Evolutionary conservation across 2,329 filamentous ascomycete genomes (phyloP), one percentile per base, ranked within the genome.

Genomic region (Aschersonia sp.): DNA sequence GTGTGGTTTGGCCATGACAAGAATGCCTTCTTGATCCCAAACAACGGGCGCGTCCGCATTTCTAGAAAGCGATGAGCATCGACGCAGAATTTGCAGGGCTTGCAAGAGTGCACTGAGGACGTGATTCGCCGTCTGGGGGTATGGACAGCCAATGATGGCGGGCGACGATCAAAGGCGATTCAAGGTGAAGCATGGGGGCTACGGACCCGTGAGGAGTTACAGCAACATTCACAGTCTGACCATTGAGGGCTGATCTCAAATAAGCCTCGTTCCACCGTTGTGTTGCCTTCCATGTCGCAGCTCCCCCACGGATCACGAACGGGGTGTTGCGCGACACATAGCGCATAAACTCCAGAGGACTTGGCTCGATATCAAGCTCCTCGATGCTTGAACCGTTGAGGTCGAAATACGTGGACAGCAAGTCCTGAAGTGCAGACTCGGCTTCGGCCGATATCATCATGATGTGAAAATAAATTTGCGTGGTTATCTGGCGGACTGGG

Each of bases 321-420:
- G 86, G 86, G 1, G 78, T 75, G 59, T 91, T 92, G 38, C 70
- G 73, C 12, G 82, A 74, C 28, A 89, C 84, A 62, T 80, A 83
- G 56, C 84, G 77, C 79, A 89, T 84, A 60, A 91, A 91, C 58
- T 89, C 82, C 5, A 92, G 73, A 0, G 86, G 76, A 31, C 80
- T 85, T 4, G 86, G 86, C 45, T 82, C 77, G 42, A 75, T 69
- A 10, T 68, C 43, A 3, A 89, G 70, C 54, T 80, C 78, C 44
- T 84, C 75, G 49, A 89, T 69, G 12, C 58, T 55, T 29, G 67
- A 60, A 48, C 71, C 63, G 58, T 91, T 91, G 48, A 89, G 74
- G 54, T 88, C 84, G 57, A 84, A 77, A 63, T 85, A 89, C n/a
- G 72, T 77, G 9, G 68, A 72, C 52, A 91, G 75, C 29, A 89